Base-by-base conservation (phyloP, 2,329 filamentous ascomycete genomes). In the Fusarium anguioides region DNA sequence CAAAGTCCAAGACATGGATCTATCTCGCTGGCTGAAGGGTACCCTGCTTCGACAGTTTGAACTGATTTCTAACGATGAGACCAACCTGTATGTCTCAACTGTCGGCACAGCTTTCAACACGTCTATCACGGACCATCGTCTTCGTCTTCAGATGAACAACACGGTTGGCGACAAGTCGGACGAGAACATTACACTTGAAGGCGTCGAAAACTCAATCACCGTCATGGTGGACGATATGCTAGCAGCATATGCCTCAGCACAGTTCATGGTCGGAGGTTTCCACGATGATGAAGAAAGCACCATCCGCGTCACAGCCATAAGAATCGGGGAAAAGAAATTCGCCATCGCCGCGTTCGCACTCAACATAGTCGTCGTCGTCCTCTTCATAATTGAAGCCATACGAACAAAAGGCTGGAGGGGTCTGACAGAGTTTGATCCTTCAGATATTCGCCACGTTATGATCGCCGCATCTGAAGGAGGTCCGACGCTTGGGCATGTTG, bases 61-160 rank as follows among this genome's bases (percentile, higher is more conserved):
- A 53, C 61, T 76, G n/a, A 73, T 78, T 20, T 74, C 77, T 7
- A 79, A 78, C 45, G 76, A 78, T 55, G 67, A 77, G 55, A 79
- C 75, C 4, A 80, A 75, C 37, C 44, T 80, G 3, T 77, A 78
- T 62, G 72, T 75, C 20, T 80, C 77, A 0, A 70, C 77, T 0
- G 71, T 79, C 2, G 78, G 78, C 18, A 67, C 76, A 40, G 73
- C 78, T 3, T 68, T 80, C 39, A 75, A 77, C 29, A 65, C 72
- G 11, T 77, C 74, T 53, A 76, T 78, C 37, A 51, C 60, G 2
- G 59, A 66, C 10, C 31, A 58, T 23, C 53, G 46, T 31, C 35
- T 64, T 11, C 52, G 42, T n/a, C 29, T 52, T 4, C 47, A 63
- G 40, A 47, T 47, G 36, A 63, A 57, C 20, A 57, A 50, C 26